Evolutionary conservation across 257 asterid genomes (phyloP), one percentile per base, ranked within the genome.

Genomic region (Striga asiatica): DNA sequence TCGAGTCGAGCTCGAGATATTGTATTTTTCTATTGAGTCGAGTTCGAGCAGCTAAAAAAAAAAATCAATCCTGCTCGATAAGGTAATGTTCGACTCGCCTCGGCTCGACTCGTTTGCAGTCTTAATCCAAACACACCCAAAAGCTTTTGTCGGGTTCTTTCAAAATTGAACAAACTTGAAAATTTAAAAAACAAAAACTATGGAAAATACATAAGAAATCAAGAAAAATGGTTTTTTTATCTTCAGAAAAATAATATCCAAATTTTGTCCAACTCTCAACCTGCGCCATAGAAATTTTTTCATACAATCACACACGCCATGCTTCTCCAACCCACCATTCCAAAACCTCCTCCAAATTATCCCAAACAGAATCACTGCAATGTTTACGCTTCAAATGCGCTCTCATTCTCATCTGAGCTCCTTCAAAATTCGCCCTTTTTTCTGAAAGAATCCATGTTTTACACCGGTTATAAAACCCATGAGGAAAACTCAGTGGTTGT

Each of bases 281-380:
- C n/a, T 42, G n/a, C 66, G 17, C 28, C 73, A 25, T 66, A 39
- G 1, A 71, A 77, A 76, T 74, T 82, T 72, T 3, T 37, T 37
- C 69, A 70, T 34, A 47, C 32, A 50, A 57, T 67, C 37, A 49
- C 28, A 13, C 34, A 65, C 55, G 66, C 46, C 52, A 88, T 89
- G 97, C 65, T 85, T 3, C 94, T 89, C 34, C 97, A 85, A 32
- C 73, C 91, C 60, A 62, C 75, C 35, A 56, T 68, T 60, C 54
- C 67, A 11, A 66, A 66, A 41, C 71, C 66, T 50, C 78, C 80
- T 8, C 70, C 62, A 4, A 66, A 60, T 62, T 65, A 45, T 48
- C 76, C 42, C 25, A 64, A 27, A 56, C 63, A 70, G 39, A 17
- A 35, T 46, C 68, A 56, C 6, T 35, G 8, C 20, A 71, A 55